Conservation (phyloP, 2,329 filamentous ascomycete genomes). For the Mycosphaerella sp. region DNA sequence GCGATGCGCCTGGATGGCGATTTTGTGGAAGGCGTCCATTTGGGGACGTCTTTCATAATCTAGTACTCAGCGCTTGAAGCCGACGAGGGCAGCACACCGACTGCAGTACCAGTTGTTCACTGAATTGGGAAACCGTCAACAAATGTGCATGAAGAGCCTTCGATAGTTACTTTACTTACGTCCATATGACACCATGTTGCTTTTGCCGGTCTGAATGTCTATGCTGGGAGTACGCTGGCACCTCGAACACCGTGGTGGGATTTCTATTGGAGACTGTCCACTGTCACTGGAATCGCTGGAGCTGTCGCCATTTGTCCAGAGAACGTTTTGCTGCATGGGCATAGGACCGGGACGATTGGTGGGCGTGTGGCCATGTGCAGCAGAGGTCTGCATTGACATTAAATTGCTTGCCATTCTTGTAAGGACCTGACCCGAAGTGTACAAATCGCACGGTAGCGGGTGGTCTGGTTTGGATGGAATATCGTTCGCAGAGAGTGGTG, state of each 20-base stretch:
- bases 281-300: slow-evolving; percentile 20
- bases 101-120: slow-evolving; percentile 36
- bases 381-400: slow-evolving; percentile 32
- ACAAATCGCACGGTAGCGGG: not conserved
- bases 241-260: slow-evolving; percentile 32
- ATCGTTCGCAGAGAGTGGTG: not conserved
- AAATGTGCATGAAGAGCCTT: not conserved
- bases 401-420: slow-evolving; percentile 22
- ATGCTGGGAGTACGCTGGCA: slow-evolving; percentile 34
- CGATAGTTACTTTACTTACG: not conserved
- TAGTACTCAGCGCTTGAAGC: slow-evolving; percentile 27
- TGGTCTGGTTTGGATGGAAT: not conserved
- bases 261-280: slow-evolving; percentile 21
- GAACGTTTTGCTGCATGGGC: slow-evolving; percentile 31
- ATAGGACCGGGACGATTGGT: slow-evolving; percentile 27
- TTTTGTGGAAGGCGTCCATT: not conserved
- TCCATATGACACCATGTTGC: slow-evolving; percentile 35
- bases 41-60: not conserved
- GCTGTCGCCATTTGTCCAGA: slow-evolving; percentile 30
- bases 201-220: slow-evolving; percentile 30
- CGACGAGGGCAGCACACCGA: slow-evolving; percentile 34
- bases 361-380: slow-evolving; percentile 23
- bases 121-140: not conserved
- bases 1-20: too few relatives aligned
- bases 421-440: not conserved